These are phyloP conservation scores for Fragilaria crotonensis DNA, from an alignment of 108 stramenopile species.

Conservation along the genomic window DNA sequence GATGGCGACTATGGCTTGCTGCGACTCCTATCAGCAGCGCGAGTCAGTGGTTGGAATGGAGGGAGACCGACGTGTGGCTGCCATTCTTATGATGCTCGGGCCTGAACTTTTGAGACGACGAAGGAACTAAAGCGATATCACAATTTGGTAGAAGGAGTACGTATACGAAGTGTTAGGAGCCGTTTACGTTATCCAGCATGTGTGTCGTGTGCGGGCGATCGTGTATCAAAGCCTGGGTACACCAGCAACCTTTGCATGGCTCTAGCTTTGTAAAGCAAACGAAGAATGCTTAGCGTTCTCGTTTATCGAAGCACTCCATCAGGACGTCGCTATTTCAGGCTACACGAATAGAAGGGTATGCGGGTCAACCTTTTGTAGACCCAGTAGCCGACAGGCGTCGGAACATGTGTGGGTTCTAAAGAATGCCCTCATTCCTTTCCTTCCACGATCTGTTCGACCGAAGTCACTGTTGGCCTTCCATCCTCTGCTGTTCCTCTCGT, in stretches of 20 bases:
- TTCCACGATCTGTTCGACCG: slow-evolving; percentile 36
- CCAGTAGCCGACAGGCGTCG: slow-evolving; percentile 30
- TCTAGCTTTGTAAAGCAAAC: too few species aligned
- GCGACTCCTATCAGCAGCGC: slow-evolving; percentile 82
- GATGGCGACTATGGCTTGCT: slow-evolving; percentile 82
- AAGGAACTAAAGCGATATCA: slow-evolving; percentile 47
- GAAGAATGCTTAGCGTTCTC: too few species aligned
- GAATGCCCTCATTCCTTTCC: slow-evolving; percentile 37
- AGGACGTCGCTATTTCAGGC: too few species aligned
- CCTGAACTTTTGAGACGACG: slow-evolving; percentile 70
- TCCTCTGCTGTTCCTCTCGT: slow-evolving; percentile 8
- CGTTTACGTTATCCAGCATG: too few species aligned
- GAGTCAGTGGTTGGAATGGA: slow-evolving; percentile 47
- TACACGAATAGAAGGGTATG: too few species aligned
- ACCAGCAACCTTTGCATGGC: too few species aligned
- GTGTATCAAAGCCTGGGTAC: too few species aligned
- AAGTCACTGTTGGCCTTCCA: slow-evolving; percentile 11
- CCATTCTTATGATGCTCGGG: slow-evolving; percentile 70
- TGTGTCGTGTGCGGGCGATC: too few species aligned
- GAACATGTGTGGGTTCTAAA: slow-evolving; percentile 30
- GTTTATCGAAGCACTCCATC: too few species aligned
- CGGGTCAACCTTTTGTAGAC: too few species aligned
- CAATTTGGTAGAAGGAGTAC: not conserved
- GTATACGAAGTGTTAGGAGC: too few species aligned
- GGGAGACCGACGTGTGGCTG: slow-evolving; percentile 62